These are phyloP conservation scores for Podospora bellae-mahoneyi DNA, from an alignment of 495 filamentous ascomycete genomes.

Conservation along the genomic window DNA sequence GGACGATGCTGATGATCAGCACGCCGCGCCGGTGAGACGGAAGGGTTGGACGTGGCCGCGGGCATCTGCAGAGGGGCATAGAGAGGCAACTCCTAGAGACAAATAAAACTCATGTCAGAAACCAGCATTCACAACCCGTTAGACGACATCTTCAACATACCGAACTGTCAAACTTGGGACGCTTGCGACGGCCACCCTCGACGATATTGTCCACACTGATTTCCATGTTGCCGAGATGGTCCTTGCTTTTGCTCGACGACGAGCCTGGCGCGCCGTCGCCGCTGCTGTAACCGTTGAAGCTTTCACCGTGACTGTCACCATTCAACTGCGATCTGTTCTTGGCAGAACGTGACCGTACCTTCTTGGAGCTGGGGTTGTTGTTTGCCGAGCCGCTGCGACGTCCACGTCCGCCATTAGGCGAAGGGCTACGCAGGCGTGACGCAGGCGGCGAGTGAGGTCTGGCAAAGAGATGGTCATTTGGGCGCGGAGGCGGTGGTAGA, in stretches of 20 bases:
- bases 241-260: constrained; percentile 68
- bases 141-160: constrained; percentile 52
- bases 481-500: constrained; percentile 50
- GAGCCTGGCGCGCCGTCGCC: constrained; percentile 74
- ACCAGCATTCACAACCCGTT: too few relatives aligned
- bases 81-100: constrained; percentile 80
- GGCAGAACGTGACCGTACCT: constrained; percentile 60
- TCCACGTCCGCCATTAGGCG: constrained; percentile 68
- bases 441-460: constrained; percentile 62
- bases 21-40: constrained; percentile 85
- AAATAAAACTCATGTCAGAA: constrained; percentile 22
- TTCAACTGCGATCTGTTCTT: constrained; percentile 72
- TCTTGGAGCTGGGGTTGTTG: constrained; percentile 50
- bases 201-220: constrained; percentile 98
- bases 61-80: constrained; percentile 94
- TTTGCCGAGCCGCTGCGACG: constrained; percentile 74
- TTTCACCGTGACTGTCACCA: constrained; percentile 61
- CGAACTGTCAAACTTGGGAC: constrained; percentile 95
- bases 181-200: constrained; percentile 90
- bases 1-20: constrained; percentile 50
- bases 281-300: constrained; percentile 69
- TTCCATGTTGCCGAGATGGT: constrained; percentile 86
- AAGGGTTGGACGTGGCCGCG: constrained; percentile 81
- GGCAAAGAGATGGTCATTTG: constrained; percentile 53
- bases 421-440: constrained; percentile 75